Percentiles rank a stretch among this genome's conserved stretches.
phyloP scores from a whole-genome alignment of 2,329 filamentous ascomycete genomes.

The Fusarium protoensiforme region DNA sequence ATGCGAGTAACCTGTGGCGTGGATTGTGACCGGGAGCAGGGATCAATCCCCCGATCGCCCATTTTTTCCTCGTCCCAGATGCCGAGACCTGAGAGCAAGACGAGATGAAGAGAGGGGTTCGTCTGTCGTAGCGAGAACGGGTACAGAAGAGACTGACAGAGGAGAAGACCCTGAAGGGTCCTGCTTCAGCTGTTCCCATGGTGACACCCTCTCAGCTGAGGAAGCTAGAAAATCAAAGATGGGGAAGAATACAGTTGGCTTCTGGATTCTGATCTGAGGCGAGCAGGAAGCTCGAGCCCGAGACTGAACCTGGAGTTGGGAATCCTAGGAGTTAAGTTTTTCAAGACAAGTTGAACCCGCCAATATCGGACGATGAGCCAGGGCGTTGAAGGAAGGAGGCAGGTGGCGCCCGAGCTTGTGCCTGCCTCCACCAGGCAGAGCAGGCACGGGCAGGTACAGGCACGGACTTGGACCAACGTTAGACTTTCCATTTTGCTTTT shows the following conservation, averaged over 20 bases:
- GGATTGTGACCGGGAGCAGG: conserved; percentile 18
- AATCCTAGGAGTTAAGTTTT: conserved; percentile 19
- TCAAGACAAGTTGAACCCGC: conserved; percentile 12
- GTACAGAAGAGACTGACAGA: not conserved
- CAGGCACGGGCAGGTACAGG: not conserved
- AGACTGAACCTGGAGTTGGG: conserved; percentile 24
- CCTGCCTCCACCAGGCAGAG: not conserved
- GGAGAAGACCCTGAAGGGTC: conserved; percentile 3
- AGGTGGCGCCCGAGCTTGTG: not conserved
- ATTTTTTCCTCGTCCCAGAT: conserved; percentile 10
- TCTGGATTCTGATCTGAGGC: conserved; percentile 21
- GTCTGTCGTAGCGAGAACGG: not conserved
- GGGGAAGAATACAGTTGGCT: conserved; percentile 7
- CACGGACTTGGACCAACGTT: not conserved
- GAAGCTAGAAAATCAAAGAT: conserved; percentile 15
- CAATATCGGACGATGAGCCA: conserved; percentile 32
- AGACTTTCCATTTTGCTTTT: not conserved
- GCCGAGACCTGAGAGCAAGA: not conserved
- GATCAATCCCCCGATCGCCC: conserved; percentile 6
- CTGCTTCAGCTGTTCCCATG: conserved; percentile 3
- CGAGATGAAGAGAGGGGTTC: not conserved
- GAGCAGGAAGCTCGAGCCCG: conserved; percentile 31
- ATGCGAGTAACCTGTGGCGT: conserved; percentile 6
- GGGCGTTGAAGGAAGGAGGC: not conserved
- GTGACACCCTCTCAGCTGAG: conserved; percentile 9